Evolutionary conservation across 179 eudicot species (phyloP), one percentile per base, ranked within the genome.

Genomic region (Silene noctiflora): DNA sequence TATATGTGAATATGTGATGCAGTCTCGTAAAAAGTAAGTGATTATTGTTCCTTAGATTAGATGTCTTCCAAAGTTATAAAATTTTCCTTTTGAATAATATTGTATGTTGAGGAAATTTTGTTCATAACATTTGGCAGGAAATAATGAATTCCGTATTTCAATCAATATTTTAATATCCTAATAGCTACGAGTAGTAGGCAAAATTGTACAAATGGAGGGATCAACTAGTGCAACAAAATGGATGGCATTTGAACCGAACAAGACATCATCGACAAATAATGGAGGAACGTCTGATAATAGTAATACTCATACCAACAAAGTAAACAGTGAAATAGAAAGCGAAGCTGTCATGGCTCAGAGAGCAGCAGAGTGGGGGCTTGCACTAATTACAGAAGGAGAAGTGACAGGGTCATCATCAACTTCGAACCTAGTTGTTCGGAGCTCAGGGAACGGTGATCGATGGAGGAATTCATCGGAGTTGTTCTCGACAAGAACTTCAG

Each of bases 291-390:
- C 13, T 16, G 51, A 44, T n/a, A 22, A 19, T 14, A 25, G 21
- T 35, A 76, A 33, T 51, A 56, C 19, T 51, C 11, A 14, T 19
- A 35, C 12, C 53, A 60, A 22, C 29, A 55, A 14, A 11, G 17
- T 58, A 9, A 33, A 46, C 12, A 51, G 14, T 35, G 76, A 77
- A 29, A 76, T 71, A 1, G n/a, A 31, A 12, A 46, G 35, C 4
- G 78, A 81, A 71, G 74, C 79, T 19, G 74, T n/a, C 60, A 85
- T 90, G 82, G 88, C 86, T 0, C 73, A 87, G 58, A 89, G 91
- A 63, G 83, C 85, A 39, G 91, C 91, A n/a, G 91, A 89, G 76
- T 88, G 97, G 91, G 96, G 93, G n/a, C 78, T 85, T 13, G 80
- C 64, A 53, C 83, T 87, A 10, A 78, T 31, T 51, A 35, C 81